phyloP scores from a whole-genome alignment of 306 rosid genomes.

The Vigna nakashimae region DNA sequence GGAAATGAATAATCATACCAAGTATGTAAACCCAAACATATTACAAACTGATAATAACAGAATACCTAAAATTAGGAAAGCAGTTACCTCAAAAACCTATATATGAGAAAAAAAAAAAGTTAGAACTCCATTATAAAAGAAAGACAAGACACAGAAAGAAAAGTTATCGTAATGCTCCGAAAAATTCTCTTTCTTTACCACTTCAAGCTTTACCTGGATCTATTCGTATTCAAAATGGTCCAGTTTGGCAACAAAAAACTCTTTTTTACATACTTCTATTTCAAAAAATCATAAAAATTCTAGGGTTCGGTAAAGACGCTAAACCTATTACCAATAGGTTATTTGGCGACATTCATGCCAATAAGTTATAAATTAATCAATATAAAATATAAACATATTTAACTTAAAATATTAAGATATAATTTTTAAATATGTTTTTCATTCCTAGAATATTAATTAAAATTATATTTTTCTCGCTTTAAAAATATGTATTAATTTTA shows the following conservation, averaged over 20 bases:
- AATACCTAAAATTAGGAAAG: neutral
- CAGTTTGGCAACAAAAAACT: neutral
- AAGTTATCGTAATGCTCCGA: neutral
- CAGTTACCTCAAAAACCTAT: too few relatives aligned
- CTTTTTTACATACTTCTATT: neutral
- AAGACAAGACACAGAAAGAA: neutral
- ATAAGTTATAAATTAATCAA: too few relatives aligned
- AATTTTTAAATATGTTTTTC: too few relatives aligned
- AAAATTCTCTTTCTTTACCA: neutral
- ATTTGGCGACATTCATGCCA: too few relatives aligned
- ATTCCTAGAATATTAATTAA: too few relatives aligned
- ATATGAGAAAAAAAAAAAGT: neutral
- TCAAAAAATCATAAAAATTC: neutral
- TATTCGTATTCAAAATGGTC: neutral
- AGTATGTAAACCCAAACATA: too few relatives aligned
- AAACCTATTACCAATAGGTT: neutral
- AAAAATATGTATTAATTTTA: too few relatives aligned
- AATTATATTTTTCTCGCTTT: too few relatives aligned
- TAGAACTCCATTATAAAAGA: neutral
- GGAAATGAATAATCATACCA: too few relatives aligned
- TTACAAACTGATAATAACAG: too few relatives aligned
- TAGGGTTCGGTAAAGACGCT: neutral
- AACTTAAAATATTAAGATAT: too few relatives aligned
- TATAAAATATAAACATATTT: too few relatives aligned
- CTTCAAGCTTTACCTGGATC: neutral